Conservation (phyloP, 2,329 filamentous ascomycete genomes). For the Xylaria sp. region DNA sequence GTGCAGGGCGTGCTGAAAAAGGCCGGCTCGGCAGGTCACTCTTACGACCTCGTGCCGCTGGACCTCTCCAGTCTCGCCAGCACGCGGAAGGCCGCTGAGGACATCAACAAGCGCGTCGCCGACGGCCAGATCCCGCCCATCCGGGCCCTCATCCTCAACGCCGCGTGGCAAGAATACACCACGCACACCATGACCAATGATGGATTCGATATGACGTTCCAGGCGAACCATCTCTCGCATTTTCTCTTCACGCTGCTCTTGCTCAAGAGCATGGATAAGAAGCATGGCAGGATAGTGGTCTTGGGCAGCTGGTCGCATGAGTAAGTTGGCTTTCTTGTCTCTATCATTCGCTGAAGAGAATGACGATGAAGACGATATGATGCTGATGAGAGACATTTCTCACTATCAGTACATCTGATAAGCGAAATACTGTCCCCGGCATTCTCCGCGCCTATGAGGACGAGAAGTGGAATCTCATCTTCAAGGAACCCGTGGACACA, state of each 20-base stretch:
- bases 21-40: slow-evolving; percentile 23
- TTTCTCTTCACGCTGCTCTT: slow-evolving; percentile 51
- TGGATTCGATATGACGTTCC: slow-evolving; percentile 51
- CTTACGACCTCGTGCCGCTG: slow-evolving; percentile 32
- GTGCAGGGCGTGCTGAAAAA: slow-evolving; percentile 24
- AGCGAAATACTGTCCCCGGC: slow-evolving; percentile 37
- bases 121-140: slow-evolving; percentile 45
- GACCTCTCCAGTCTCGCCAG: slow-evolving; percentile 38
- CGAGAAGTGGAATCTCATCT: slow-evolving; percentile 44
- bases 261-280: slow-evolving; percentile 51
- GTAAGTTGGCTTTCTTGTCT: slow-evolving; percentile 32
- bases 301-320: slow-evolving; percentile 51
- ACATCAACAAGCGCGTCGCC: slow-evolving; percentile 39
- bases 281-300: slow-evolving; percentile 49
- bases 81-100: slow-evolving; percentile 36
- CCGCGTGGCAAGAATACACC: slow-evolving; percentile 43
- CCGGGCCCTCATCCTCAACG: slow-evolving; percentile 42
- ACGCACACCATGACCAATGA: slow-evolving; percentile 49
- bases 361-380: background rate
- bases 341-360: background rate
- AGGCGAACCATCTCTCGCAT: slow-evolving; percentile 50
- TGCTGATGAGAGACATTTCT: background rate
- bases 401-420: slow-evolving; percentile 34
- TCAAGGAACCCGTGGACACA: slow-evolving; percentile 40
- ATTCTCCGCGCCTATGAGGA: slow-evolving; percentile 37